These are phyloP conservation scores for Xylariales sp. DNA, from an alignment of 2,329 filamentous ascomycete species.

Conservation along the genomic window DNA sequence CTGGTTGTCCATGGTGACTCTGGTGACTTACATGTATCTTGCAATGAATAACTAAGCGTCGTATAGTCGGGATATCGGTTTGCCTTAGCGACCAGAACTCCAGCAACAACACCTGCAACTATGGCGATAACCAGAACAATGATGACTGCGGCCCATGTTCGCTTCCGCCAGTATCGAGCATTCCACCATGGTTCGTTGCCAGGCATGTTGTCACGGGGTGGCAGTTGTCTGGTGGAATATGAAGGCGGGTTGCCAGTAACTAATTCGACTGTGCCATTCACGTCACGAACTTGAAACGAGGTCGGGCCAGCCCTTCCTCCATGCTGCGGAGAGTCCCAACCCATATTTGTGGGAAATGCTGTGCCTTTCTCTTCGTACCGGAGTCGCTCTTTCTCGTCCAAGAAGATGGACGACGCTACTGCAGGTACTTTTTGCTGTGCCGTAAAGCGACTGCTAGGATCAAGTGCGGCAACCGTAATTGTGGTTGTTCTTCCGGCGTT, in stretches of 20 bases:
- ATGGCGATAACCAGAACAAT: conserved; percentile 35
- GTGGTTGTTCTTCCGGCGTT: conserved; percentile 4
- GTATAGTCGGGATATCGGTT: conserved; percentile 45
- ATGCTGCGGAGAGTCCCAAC: conserved; percentile 5
- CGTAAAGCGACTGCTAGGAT: conserved; percentile 3
- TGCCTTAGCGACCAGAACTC: conserved; percentile 36
- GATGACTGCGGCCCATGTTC: conserved; percentile 41
- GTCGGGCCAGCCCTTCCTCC: conserved; percentile 7
- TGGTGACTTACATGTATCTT: conserved; percentile 42
- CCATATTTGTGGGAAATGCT: conserved; percentile 9
- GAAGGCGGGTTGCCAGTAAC: conserved; percentile 5
- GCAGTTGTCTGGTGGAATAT: conserved; percentile 6
- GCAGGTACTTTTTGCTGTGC: conserved; percentile 5
- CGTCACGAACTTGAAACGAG: conserved; percentile 10
- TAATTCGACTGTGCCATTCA: conserved; percentile 8
- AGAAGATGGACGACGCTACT: conserved; percentile 3
- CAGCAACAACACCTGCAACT: conserved; percentile 43
- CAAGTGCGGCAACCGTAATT: conserved; percentile 7
- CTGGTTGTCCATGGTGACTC: neutral
- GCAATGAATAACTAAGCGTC: conserved; percentile 40
- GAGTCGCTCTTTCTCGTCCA: conserved; percentile 2
- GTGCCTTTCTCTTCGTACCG: neutral
- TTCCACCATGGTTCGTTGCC: conserved; percentile 24
- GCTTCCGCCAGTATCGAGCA: conserved; percentile 48
- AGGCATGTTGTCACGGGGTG: conserved; percentile 17